Evolutionary conservation across 2,329 filamentous ascomycete genomes (phyloP).

Genomic region (Hypoxylon sp.): DNA sequence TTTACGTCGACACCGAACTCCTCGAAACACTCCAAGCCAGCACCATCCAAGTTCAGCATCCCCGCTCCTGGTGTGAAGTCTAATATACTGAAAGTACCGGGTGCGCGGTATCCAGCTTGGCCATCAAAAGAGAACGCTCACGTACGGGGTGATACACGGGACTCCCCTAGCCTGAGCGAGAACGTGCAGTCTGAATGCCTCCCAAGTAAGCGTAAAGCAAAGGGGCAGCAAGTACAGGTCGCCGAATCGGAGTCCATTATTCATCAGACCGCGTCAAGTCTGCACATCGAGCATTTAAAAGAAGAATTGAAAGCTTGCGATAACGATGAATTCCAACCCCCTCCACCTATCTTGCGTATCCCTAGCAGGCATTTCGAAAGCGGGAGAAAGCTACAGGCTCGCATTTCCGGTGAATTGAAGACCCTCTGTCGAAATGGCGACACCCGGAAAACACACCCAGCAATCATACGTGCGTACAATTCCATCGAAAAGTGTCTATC

Average conservation of each 20-base stretch:
- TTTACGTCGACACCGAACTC: constrained; percentile 70
- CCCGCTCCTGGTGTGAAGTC: constrained; percentile 64
- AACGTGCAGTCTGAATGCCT: background rate
- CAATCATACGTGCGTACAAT: constrained; percentile 71
- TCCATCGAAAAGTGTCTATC: constrained; percentile 75
- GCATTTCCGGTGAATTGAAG: constrained; percentile 64
- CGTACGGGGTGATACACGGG: constrained; percentile 65
- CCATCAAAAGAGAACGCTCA: constrained; percentile 76
- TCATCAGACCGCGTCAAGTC: constrained; percentile 53
- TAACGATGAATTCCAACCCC: constrained; percentile 60
- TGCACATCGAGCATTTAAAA: constrained; percentile 58
- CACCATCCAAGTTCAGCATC: constrained; percentile 53
- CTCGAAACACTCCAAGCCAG: constrained; percentile 59
- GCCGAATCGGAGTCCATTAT: constrained; percentile 62
- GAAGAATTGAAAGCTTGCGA: constrained; percentile 56
- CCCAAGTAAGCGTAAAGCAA: constrained; percentile 62
- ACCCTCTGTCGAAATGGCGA: constrained; percentile 46
- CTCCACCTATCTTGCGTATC: constrained; percentile 66
- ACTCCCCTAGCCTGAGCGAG: background rate
- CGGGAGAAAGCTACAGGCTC: constrained; percentile 66
- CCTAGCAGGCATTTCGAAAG: constrained; percentile 72
- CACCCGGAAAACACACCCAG: constrained; percentile 65
- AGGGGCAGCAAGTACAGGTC: constrained; percentile 63
- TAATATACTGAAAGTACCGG: constrained; percentile 72
- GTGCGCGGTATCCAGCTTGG: constrained; percentile 78